Base-by-base conservation (phyloP, 73 alveolate species). In the Paramecium sonneborni region DNA sequence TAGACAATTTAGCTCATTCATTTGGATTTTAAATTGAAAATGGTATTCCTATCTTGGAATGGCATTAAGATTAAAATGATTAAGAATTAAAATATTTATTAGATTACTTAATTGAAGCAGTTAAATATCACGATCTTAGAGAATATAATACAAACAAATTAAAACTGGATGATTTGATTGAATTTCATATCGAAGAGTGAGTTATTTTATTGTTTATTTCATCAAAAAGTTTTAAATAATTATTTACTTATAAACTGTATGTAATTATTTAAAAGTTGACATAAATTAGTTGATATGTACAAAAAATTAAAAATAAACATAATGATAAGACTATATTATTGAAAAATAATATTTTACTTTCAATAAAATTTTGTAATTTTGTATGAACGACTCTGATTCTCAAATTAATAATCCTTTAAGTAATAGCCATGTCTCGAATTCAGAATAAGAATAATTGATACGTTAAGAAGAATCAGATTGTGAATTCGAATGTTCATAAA, bases 1-100 rank as follows among this genome's bases (percentile, higher is more conserved):
- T 97, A 20, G 99, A 97, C 96, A 97, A 97, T 93, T 94, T 98
- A 28, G 99, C 96, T 18, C 93, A 94, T 62, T 94, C 98, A 2
- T 97, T 97, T 85, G 98, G 98, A 8, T 97, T 55, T 85, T 94
- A 97, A 76, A 92, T 97, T 23, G 95, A 95, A 24, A 95, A 95
- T 52, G 98, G 98, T n/a, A 94, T 95, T 6, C 98, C 98, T 21
- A 95, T 95, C 30, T 46, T 95, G 21, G 96, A 96, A 26, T 95
- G 93, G 90, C 95, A 95, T 48, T 70, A 94, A 15, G 96, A 95
- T 68, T 52, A 69, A 67, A 21, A 56, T 3, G 98, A 95, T 93
- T 93, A 92, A 85, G 98, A 95, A 89, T 91, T 97, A 92, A 92
- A 90, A 76, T 95, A 92, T 57, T 70, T 97, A 55, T 32, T 92